Evolutionary conservation across 2,329 filamentous ascomycete genomes (phyloP), one percentile per base, ranked within the genome.

Genomic region (Pestalotiopsis sp.): DNA sequence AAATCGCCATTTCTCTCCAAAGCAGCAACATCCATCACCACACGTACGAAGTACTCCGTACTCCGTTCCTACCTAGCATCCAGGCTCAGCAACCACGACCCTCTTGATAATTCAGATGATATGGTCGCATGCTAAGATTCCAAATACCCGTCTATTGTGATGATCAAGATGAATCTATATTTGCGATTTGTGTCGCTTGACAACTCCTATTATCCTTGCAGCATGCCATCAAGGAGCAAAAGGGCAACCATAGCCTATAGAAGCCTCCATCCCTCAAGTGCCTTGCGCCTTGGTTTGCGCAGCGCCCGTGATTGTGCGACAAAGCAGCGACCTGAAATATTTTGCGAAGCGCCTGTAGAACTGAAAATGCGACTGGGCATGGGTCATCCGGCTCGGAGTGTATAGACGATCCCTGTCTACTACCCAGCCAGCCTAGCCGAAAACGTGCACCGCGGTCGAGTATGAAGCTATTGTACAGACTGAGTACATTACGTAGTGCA

Each of bases 331-430:
- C 27, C 20, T 39, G 13, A 12, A 39, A 39, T 62, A 62, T 62
- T 64, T 49, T 39, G 39, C 39, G 61, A 64, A 64, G 61, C 61
- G 61, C 61, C 38, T 64, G 17, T 25, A 52, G 20, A 45, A 52
- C n/a, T 25, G 36, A 52, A 64, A 64, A 64, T 49, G 41, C 20
- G 23, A 64, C 20, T 45, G 39, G n/a, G 25, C 9, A 49, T 14
- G 25, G 61, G 38, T 25, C 61, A 41, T 38, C 20, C 45, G 45
- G 45, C 45, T 52, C 45, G 45, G 45, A 9, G 45, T 52, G 45
- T 52, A 52, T 52, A 52, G 17, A n/a, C 45, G 23, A 17, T 20
- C 45, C 45, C 45, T 36, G 31, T 36, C 31, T 9, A 36, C 57
- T 59, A 23, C 14, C 20, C 12, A 23, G 27, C 57, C 25, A 23